These are phyloP conservation scores for Boletellus deceptivus DNA, from an alignment of 1,284 basidiomycete genomes.

Conservation along the genomic window DNA sequence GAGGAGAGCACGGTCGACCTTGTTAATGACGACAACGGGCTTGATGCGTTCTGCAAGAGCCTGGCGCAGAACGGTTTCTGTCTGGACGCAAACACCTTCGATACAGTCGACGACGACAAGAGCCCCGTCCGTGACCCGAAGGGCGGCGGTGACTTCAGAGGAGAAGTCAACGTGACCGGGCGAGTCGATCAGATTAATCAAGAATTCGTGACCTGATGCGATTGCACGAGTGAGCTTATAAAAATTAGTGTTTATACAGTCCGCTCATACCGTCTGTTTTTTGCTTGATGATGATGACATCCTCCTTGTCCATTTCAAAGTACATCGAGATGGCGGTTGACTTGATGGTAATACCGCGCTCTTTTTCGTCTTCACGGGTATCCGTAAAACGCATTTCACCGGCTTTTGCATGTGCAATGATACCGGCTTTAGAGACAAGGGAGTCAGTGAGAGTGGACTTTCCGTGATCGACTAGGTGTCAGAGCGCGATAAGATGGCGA, in stretches of 20 bases:
- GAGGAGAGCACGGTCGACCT: slow-evolving; percentile 99
- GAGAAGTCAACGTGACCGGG: slow-evolving; percentile 99
- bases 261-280: slow-evolving; percentile 76
- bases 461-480: slow-evolving; percentile 90
- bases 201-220: slow-evolving; percentile 84
- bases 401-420: slow-evolving; percentile 94
- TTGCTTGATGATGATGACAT: slow-evolving; percentile 84
- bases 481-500: slow-evolving; percentile 16
- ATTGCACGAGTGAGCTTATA: slow-evolving; percentile 14
- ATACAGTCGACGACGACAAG: slow-evolving; percentile 99
- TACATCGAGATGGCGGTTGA: slow-evolving; percentile 99
- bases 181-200: slow-evolving; percentile 99
- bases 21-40: slow-evolving; percentile 99
- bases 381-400: slow-evolving; percentile 98
- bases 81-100: slow-evolving; percentile 99
- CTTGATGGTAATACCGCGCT: slow-evolving; percentile 99
- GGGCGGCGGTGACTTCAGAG: slow-evolving; percentile 98
- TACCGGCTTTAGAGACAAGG: slow-evolving; percentile 99
- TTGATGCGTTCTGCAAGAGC: slow-evolving; percentile 98
- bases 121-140: slow-evolving; percentile 99
- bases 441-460: slow-evolving; percentile 99
- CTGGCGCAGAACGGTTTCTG: slow-evolving; percentile 98
- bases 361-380: slow-evolving; percentile 98
- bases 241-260: slow-evolving; percentile 13
- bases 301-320: slow-evolving; percentile 94